Percentiles rank a stretch among this genome's conserved stretches.
Evolutionary conservation across 1,284 basidiomycete species (phyloP).

Genomic region (Pyrrhoderma lamaoense): DNA sequence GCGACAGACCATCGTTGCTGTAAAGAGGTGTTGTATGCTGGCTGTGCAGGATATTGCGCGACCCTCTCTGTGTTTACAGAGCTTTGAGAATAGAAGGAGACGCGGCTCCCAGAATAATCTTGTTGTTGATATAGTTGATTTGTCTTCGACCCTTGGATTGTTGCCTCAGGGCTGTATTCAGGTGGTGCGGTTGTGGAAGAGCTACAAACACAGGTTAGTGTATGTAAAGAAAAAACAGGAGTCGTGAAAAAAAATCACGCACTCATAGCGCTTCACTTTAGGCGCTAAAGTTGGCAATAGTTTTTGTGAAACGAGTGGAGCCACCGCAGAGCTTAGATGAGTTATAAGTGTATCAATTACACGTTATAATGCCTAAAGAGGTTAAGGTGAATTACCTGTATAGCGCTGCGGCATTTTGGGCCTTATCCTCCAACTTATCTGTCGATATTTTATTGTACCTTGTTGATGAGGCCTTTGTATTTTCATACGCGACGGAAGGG

Average conservation of each 20-base stretch:
- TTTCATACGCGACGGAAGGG: slow-evolving; percentile 41
- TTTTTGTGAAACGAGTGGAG: slow-evolving; percentile 31
- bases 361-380: neutral
- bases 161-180: neutral
- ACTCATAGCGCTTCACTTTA: slow-evolving; percentile 13
- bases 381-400: slow-evolving; percentile 41
- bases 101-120: slow-evolving; percentile 10
- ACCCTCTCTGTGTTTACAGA: too few species aligned
- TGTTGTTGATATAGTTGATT: slow-evolving; percentile 4
- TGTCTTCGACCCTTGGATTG: slow-evolving; percentile 1
- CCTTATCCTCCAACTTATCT: slow-evolving; percentile 18
- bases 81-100: slow-evolving; percentile 11
- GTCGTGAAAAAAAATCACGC: neutral
- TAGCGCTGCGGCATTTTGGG: slow-evolving; percentile 36
- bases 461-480: neutral
- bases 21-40: neutral
- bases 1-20: slow-evolving; percentile 10
- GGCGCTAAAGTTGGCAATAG: slow-evolving; percentile 2
- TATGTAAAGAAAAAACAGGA: neutral
- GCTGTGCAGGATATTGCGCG: slow-evolving; percentile 9
- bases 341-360: neutral
- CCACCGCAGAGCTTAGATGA: slow-evolving; percentile 38
- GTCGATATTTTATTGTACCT: neutral
- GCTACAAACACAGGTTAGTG: too few species aligned
- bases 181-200: slow-evolving; percentile 6